A percentile compares a stretch with the other conserved stretches of the same genome.
phyloP scores from a whole-genome alignment of 495 filamentous ascomycete species.

The Penicilliopsis zonata region DNA sequence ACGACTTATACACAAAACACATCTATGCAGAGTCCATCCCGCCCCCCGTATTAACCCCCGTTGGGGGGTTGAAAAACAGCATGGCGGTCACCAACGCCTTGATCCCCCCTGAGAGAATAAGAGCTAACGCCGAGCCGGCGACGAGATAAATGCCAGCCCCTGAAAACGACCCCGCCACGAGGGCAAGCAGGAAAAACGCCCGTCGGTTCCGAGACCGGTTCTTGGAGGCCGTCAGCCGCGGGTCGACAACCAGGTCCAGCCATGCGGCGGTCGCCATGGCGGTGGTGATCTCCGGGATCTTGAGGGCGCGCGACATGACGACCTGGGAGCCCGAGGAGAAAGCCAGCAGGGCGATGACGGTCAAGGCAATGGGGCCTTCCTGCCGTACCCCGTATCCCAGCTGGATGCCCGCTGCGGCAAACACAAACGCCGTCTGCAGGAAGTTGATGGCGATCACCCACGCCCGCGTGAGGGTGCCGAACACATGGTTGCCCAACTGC shows the following conservation, averaged over 20 bases:
- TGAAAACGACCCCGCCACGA: constrained; percentile 39
- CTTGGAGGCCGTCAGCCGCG: constrained; percentile 20
- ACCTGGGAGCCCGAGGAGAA: constrained; percentile 48
- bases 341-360: constrained; percentile 38
- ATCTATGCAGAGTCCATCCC: too few species aligned
- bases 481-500: constrained; percentile 39
- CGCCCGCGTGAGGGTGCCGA: constrained; percentile 34
- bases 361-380: constrained; percentile 22
- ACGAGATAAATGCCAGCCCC: constrained; percentile 26
- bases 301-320: constrained; percentile 38
- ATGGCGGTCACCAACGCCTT: constrained; percentile 6
- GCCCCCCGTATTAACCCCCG: too few species aligned
- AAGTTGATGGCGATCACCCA: constrained; percentile 42
- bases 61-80: too few species aligned
- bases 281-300: constrained; percentile 52
- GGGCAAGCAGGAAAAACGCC: constrained; percentile 33
- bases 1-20: too few species aligned
- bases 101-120: constrained; percentile 11
- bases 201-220: constrained; percentile 43
- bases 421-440: constrained; percentile 42
- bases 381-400: constrained; percentile 18
- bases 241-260: constrained; percentile 48
- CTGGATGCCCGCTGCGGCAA: constrained; percentile 36
- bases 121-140: constrained; percentile 7
- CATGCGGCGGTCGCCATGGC: constrained; percentile 57